Evolutionary conservation across 108 stramenopile species (phyloP).

Genomic region (Stephanodiscus triporus): DNA sequence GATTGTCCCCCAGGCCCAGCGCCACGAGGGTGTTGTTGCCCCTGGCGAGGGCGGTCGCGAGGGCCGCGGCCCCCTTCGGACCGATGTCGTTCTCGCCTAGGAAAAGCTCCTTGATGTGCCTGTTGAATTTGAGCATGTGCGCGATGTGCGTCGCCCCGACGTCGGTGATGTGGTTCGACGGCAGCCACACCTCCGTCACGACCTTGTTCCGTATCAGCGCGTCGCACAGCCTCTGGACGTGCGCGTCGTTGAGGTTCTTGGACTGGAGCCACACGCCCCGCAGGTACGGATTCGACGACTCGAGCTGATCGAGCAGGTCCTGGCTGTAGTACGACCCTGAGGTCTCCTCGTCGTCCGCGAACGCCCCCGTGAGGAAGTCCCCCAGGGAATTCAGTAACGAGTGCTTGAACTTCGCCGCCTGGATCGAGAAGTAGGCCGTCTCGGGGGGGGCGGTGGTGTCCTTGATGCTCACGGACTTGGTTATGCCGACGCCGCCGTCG

Average conservation of each 20-base stretch:
- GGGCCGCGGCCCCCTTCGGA: slow-evolving; percentile 40
- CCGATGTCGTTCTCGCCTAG: slow-evolving; percentile 49
- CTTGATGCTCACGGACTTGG: slow-evolving; percentile 5
- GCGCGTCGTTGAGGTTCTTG: slow-evolving; percentile 38
- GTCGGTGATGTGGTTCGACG: slow-evolving; percentile 41
- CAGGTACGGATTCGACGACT: slow-evolving; percentile 24
- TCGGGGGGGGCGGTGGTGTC: slow-evolving; percentile 40
- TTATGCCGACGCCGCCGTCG: neutral
- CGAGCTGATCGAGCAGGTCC: slow-evolving; percentile 41
- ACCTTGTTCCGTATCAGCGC: slow-evolving; percentile 36
- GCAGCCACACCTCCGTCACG: slow-evolving; percentile 50
- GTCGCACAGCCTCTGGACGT: slow-evolving; percentile 40
- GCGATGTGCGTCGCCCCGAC: slow-evolving; percentile 43
- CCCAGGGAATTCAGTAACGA: slow-evolving; percentile 23
- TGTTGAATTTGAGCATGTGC: slow-evolving; percentile 45
- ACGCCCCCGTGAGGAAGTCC: slow-evolving; percentile 40
- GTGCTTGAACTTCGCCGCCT: slow-evolving; percentile 33
- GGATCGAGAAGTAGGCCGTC: slow-evolving; percentile 31
- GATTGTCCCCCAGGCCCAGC: slow-evolving; percentile 43
- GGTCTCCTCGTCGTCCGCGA: slow-evolving; percentile 45
- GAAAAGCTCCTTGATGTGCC: slow-evolving; percentile 40
- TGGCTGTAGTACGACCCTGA: slow-evolving; percentile 35
- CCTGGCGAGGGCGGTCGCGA: slow-evolving; percentile 35
- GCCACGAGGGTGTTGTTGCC: slow-evolving; percentile 40
- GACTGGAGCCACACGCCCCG: slow-evolving; percentile 44